Percentiles rank a stretch among this genome's conserved stretches.
These are phyloP conservation scores for Bipolaris gigantea DNA, from an alignment of 2,329 filamentous ascomycete species.

Conservation along the genomic window DNA sequence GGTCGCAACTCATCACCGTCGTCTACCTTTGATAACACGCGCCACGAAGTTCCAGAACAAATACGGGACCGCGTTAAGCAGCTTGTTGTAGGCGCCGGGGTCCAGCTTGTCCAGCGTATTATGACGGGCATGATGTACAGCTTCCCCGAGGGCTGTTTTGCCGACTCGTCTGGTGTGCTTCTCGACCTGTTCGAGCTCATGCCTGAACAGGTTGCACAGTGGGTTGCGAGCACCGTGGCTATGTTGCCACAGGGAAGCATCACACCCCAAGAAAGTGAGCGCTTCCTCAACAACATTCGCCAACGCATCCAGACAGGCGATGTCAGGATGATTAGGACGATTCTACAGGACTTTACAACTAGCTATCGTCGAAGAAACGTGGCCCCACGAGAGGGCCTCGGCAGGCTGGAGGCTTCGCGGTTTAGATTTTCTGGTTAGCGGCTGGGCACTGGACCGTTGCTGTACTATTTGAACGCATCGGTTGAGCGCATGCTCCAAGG, in stretches of 20 bases:
- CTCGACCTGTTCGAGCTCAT: slow-evolving; percentile 86
- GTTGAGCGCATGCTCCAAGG: neutral
- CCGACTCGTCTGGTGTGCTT: slow-evolving; percentile 90
- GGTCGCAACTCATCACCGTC: slow-evolving; percentile 70
- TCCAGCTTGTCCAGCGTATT: slow-evolving; percentile 80
- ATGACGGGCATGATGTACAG: slow-evolving; percentile 99
- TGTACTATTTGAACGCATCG: slow-evolving; percentile 5
- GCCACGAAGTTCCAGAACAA: slow-evolving; percentile 64
- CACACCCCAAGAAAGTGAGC: slow-evolving; percentile 75
- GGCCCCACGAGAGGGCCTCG: slow-evolving; percentile 88
- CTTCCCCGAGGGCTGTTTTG: slow-evolving; percentile 93
- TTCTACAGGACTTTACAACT: slow-evolving; percentile 96
- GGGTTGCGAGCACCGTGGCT: slow-evolving; percentile 82
- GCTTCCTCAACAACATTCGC: slow-evolving; percentile 77
- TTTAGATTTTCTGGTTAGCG: slow-evolving; percentile 69
- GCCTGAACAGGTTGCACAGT: slow-evolving; percentile 74
- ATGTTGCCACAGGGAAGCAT: slow-evolving; percentile 77
- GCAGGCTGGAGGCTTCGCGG: slow-evolving; percentile 79
- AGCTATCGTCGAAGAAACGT: slow-evolving; percentile 91
- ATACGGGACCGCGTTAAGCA: slow-evolving; percentile 73
- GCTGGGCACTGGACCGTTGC: slow-evolving; percentile 12
- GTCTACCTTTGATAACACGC: slow-evolving; percentile 63
- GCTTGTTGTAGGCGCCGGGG: slow-evolving; percentile 70
- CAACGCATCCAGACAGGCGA: slow-evolving; percentile 71
- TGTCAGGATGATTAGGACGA: slow-evolving; percentile 76